Conservation (phyloP, 768 basidiomycete species). For the Mycena sanguinolenta region DNA sequence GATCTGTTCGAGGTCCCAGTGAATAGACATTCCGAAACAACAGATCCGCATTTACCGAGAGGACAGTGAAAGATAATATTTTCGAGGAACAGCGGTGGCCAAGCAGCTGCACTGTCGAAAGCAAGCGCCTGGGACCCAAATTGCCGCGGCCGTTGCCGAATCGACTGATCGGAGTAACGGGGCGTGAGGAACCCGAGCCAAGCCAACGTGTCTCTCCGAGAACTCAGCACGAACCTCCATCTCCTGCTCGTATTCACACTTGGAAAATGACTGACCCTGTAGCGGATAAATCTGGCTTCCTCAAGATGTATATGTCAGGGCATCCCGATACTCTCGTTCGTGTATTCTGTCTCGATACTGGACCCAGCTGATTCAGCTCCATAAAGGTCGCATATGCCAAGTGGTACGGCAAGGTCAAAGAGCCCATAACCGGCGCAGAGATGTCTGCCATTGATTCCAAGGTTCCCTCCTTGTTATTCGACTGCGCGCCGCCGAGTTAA, state of each 20-base stretch:
- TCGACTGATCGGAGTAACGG: too few species aligned
- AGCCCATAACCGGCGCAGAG: conserved; percentile 70
- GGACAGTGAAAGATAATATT: too few species aligned
- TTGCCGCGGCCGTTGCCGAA: too few species aligned
- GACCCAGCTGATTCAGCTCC: conserved; percentile 52
- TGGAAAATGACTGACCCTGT: conserved; percentile 75
- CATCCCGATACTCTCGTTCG: conserved; percentile 69
- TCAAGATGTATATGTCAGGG: conserved; percentile 85
- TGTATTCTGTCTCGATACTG: background rate
- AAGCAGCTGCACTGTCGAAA: too few species aligned
- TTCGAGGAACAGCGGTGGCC: too few species aligned
- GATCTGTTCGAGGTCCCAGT: too few species aligned
- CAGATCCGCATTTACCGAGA: too few species aligned
- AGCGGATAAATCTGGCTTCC: conserved; percentile 79
- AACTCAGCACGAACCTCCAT: background rate
- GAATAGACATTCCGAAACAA: too few species aligned
- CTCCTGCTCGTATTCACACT: background rate
- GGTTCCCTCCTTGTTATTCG: conserved; percentile 51
- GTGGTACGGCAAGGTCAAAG: conserved; percentile 75
- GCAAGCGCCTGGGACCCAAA: too few species aligned
- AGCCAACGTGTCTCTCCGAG: too few species aligned
- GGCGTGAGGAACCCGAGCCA: too few species aligned
- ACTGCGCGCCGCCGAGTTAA: background rate
- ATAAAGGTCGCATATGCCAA: conserved; percentile 79
- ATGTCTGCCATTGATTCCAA: conserved; percentile 80